Conservation (phyloP, 306 rosid species). For the Cucurbita moschata region DNA sequence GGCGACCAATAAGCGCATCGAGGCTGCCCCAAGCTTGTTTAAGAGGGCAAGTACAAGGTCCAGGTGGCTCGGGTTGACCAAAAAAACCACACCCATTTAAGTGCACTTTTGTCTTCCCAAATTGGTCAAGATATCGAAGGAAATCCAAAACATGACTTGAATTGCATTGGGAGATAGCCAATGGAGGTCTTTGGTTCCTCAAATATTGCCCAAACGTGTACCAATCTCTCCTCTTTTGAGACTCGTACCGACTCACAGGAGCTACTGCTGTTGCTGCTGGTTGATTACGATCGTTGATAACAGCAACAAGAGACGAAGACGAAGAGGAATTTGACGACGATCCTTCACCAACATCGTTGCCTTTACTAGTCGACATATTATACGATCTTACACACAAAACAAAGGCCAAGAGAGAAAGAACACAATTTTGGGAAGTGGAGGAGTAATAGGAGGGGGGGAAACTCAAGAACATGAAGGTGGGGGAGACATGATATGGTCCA, state of each 20-base stretch:
- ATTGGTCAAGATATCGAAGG: conserved; percentile 37
- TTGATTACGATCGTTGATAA: neutral
- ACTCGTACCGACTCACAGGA: conserved; percentile 39
- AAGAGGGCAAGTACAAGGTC: conserved; percentile 44
- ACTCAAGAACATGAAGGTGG: conserved; percentile 6
- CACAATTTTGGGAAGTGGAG: neutral
- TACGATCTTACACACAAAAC: neutral
- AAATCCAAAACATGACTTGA: conserved; percentile 35
- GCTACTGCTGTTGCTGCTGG: neutral
- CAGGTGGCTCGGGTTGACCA: conserved; percentile 45
- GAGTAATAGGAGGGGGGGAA: neutral
- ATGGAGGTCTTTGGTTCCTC: conserved; percentile 44
- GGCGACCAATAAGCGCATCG: conserved; percentile 47
- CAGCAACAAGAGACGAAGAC: neutral
- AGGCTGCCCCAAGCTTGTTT: conserved; percentile 67
- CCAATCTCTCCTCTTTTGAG: conserved; percentile 52
- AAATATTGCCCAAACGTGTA: conserved; percentile 47
- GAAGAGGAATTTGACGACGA: conserved; percentile 17
- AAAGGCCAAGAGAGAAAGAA: neutral
- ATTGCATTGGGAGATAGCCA: conserved; percentile 37
- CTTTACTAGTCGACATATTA: conserved; percentile 28
- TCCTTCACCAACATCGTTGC: conserved; percentile 35
- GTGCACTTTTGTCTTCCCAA: conserved; percentile 54
- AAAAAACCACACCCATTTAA: conserved; percentile 34
- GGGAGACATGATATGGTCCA: conserved; percentile 47